Base-by-base conservation (phyloP, 2,329 filamentous ascomycete genomes). In the Aureobasidium sp. region DNA sequence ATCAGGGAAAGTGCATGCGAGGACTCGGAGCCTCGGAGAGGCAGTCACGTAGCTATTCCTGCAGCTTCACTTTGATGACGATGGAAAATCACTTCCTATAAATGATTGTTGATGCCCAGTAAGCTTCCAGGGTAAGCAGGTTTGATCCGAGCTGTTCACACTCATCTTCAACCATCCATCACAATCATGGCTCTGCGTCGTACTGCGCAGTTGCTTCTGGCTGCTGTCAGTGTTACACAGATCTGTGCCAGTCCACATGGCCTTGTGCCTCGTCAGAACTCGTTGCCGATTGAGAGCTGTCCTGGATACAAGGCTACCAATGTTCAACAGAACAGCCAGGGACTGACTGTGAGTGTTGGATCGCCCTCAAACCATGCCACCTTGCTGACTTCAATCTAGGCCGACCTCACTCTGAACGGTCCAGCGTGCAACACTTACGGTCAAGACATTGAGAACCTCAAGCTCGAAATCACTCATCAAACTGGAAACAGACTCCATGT, bases 381-480 rank as follows among this genome's bases (percentile, higher is more conserved):
- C 32, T 42, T 63, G n/a, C 57, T 59, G 16, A 59, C 5, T 1
- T 34, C 7, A 8, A 25, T 5, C 21, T 10, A 59, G 10, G 59
- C 90, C 1, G 81, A 88, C 65, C 78, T 96, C 53, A 80, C 75
- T 3, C 80, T 95, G 10, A 87, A 87, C 8, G 90, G 89, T 0
- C 68, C 78, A 10, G 79, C 86, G 5, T 87, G 85, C 72, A 82
- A 86, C 68, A 75, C 75, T 15, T 87, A 85, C 66, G 83, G 85
- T 52, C 75, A 75, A 2, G 85, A 87, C 66, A 65, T 87, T 61
- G 69, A 76, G 55, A 74, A 82, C 61, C 72, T 87, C 65, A 83
- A 78, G 63, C 74, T 88, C 61, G 72, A 78, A 8, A 85, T 87
- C 16, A 81, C 85, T 65, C 86, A 86, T 68, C 80, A 88, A 68